A percentile compares a stretch with the other conserved stretches of the same genome.
Evolutionary conservation across 75 land plant species (phyloP).

Genomic region (Pseudotsuga menziesii): DNA sequence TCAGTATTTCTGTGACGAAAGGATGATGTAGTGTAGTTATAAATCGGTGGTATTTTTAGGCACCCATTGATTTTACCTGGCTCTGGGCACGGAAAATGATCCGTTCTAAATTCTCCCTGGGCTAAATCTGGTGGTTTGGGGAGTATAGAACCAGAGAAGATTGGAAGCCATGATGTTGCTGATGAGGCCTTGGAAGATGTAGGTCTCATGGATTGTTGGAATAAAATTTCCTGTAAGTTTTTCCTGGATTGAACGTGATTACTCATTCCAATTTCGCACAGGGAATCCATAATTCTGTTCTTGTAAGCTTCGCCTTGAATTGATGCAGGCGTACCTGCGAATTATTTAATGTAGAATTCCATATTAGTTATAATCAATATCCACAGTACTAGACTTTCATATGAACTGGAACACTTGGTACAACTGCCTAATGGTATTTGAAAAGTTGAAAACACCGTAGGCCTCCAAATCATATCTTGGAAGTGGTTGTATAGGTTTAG

Average conservation of each 20-base stretch:
- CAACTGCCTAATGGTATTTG: too few relatives aligned
- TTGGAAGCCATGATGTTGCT: not conserved
- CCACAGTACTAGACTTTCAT: not conserved
- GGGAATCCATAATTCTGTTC: not conserved
- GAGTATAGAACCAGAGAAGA: not conserved
- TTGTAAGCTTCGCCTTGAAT: not conserved
- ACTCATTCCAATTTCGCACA: not conserved
- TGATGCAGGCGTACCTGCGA: not conserved
- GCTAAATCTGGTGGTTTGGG: not conserved
- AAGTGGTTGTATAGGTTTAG: not conserved
- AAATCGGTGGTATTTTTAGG: not conserved
- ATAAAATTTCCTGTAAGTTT: not conserved
- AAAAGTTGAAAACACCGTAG: too few relatives aligned
- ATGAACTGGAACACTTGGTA: not conserved
- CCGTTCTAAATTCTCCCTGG: not conserved
- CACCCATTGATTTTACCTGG: not conserved
- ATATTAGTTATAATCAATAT: not conserved
- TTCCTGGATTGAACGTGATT: not conserved
- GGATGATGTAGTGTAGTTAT: not conserved
- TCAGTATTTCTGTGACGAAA: not conserved
- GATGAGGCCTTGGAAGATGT: not conserved
- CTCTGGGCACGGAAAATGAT: not conserved
- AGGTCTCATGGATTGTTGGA: not conserved
- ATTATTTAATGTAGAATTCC: not conserved
- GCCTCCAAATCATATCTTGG: too few relatives aligned